These are phyloP conservation scores for Penicillium samsonianum DNA, from an alignment of 495 filamentous ascomycete genomes.

Conservation along the genomic window DNA sequence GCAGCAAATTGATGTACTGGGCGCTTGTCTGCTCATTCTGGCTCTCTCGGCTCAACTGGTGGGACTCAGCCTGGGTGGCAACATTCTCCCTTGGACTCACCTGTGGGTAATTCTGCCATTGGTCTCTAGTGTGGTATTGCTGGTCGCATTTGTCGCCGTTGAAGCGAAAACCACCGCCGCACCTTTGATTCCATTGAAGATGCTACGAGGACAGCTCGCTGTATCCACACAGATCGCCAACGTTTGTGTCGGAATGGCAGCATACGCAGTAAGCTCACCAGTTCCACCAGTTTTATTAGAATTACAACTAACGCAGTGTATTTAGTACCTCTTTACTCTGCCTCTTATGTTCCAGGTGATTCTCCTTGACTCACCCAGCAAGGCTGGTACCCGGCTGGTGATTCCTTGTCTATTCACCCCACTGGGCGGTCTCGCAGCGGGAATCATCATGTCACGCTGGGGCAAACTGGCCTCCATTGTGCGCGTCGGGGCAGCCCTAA, in stretches of 20 bases:
- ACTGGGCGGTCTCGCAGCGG: slow-evolving; percentile 60
- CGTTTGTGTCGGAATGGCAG: slow-evolving; percentile 60
- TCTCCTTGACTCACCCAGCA: slow-evolving; percentile 60
- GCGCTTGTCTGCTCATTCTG: slow-evolving; percentile 55
- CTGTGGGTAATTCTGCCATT: slow-evolving; percentile 56
- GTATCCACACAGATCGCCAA: slow-evolving; percentile 59
- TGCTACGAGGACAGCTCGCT: slow-evolving; percentile 54
- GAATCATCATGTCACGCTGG: slow-evolving; percentile 66
- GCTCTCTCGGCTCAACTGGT: slow-evolving; percentile 60
- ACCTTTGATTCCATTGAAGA: slow-evolving; percentile 61
- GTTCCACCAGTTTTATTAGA: not conserved
- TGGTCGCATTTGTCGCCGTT: slow-evolving; percentile 52
- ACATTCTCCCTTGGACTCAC: slow-evolving; percentile 61
- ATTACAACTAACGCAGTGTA: not conserved
- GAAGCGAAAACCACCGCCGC: slow-evolving; percentile 59
- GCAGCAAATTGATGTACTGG: slow-evolving; percentile 58
- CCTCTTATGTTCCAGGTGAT: slow-evolving; percentile 67
- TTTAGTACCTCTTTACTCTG: slow-evolving; percentile 64
- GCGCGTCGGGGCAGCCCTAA: slow-evolving; percentile 54
- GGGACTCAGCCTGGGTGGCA: slow-evolving; percentile 61
- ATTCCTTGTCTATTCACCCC: slow-evolving; percentile 64
- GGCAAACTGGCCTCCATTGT: slow-evolving; percentile 58
- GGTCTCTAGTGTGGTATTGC: slow-evolving; percentile 50
- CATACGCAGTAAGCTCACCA: slow-evolving; percentile 57
- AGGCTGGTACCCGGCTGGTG: slow-evolving; percentile 58